Percentiles rank a stretch among this genome's conserved stretches.
Evolutionary conservation across 306 rosid genomes (phyloP).

Genomic region (Clitoria ternatea): DNA sequence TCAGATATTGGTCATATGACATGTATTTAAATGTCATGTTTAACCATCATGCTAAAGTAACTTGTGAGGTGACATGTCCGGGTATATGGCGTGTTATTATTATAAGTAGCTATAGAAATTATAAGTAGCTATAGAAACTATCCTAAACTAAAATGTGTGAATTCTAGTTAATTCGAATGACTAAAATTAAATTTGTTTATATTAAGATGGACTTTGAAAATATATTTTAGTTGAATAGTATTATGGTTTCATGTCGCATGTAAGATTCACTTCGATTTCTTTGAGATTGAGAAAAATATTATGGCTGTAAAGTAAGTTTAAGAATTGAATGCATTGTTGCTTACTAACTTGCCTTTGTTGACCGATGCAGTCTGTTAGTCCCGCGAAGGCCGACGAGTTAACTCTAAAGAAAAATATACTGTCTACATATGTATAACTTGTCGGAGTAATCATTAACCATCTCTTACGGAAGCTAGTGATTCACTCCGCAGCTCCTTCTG

Average conservation of each 20-base stretch:
- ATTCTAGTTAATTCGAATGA: too few relatives aligned
- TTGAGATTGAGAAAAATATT: background rate
- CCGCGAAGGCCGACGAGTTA: constrained; percentile 84
- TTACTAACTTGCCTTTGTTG: constrained; percentile 2
- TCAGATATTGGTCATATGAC: too few relatives aligned
- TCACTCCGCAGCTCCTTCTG: background rate
- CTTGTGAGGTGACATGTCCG: too few relatives aligned
- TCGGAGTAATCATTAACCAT: background rate
- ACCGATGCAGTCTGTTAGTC: constrained; percentile 71
- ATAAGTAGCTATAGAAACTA: too few relatives aligned
- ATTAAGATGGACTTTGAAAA: too few relatives aligned
- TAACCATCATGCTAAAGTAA: too few relatives aligned
- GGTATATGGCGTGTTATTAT: too few relatives aligned
- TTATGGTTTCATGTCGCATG: background rate
- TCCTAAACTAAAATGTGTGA: too few relatives aligned
- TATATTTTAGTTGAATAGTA: too few relatives aligned
- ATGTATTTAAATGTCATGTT: too few relatives aligned
- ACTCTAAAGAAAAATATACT: constrained; percentile 78
- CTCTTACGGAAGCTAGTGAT: background rate
- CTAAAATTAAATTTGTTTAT: too few relatives aligned
- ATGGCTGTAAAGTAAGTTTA: background rate
- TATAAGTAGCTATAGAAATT: too few relatives aligned
- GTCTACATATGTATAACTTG: constrained; percentile 40
- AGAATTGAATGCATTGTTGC: background rate
- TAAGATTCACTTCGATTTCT: background rate